Base-by-base conservation (phyloP, 176 grass and related monocot species). In the Aegilops longissima region DNA sequence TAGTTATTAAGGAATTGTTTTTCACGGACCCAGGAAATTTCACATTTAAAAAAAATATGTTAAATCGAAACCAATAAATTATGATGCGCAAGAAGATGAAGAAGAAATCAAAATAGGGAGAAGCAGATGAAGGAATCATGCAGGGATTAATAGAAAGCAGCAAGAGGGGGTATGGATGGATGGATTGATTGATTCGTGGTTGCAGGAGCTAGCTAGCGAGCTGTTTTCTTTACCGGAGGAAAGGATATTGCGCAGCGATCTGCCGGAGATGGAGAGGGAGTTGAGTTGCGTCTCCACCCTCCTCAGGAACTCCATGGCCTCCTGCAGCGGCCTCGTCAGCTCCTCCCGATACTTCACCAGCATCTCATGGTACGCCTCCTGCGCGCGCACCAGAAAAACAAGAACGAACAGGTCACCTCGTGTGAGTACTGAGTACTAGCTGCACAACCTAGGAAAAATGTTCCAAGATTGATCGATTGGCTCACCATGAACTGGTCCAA, bases 291-390 rank as follows among this genome's bases (percentile, higher is more conserved):
- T 81, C 87, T 98, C 97, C 17, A 99, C 97, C 40, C 87, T 89
- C 45, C 92, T 69, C 80, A 99, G 83, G 76, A 99, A 99, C 89
- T 99, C 94, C 94, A 96, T 99, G 14, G 94, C 92, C 71, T 99
- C 97, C 65, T 99, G 94, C 80, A 99, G 85, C 86, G 97, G 97
- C 88, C 92, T 91, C 29, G 90, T 91, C 38, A 99, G 87, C 83
- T 99, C 94, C 87, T 99, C 97, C 89, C 89, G 88, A 90, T 93
- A 96, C 89, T 99, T 99, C 76, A 99, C 92, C 66, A 99, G 85
- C 94, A 99, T 96, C 88, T 99, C 94, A 79, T 99, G 94, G 83
- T 96, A 99, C 20, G 97, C 97, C 92, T 99, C 94, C 97, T 98
- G 58, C 47, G 4, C 47, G 47, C 36, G 58, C 29, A 61, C 3